Conservation (phyloP, 2,329 filamentous ascomycete species). For the Metarhizium brunneum region DNA sequence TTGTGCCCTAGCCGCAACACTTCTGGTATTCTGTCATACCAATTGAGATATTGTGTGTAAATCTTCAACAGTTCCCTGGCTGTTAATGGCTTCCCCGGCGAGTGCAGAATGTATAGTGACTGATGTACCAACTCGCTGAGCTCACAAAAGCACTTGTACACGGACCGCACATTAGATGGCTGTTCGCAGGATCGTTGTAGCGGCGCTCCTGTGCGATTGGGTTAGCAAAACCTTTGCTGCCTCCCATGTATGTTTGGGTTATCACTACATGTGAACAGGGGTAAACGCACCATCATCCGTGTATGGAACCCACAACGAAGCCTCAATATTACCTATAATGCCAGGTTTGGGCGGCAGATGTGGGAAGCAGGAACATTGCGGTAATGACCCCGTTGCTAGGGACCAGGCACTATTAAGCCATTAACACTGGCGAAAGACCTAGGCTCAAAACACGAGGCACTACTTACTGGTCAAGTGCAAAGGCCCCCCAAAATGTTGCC, state of each 20-base stretch:
- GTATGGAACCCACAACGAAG: conserved; percentile 50
- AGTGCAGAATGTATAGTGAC: conserved; percentile 62
- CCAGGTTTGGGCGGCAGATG: conserved; percentile 49
- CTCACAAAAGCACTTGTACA: conserved; percentile 60
- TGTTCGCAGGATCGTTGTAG: conserved; percentile 48
- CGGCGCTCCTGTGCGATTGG: conserved; percentile 33
- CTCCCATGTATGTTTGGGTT: conserved; percentile 2
- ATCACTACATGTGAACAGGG: background rate
- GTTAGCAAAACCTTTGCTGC: background rate
- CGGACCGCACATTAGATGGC: conserved; percentile 58
- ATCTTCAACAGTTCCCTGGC: conserved; percentile 53
- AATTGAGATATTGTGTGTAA: conserved; percentile 61
- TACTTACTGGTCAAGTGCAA: conserved; percentile 55
- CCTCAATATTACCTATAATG: conserved; percentile 51
- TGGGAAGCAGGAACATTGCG: conserved; percentile 48
- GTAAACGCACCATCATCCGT: conserved; percentile 42
- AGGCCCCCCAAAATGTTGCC: conserved; percentile 54
- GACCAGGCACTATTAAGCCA: conserved; percentile 47
- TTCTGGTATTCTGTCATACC: conserved; percentile 60
- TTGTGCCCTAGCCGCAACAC: conserved; percentile 56
- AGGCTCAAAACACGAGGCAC: background rate
- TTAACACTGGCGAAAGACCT: conserved; percentile 10
- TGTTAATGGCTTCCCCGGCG: conserved; percentile 56
- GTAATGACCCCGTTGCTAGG: conserved; percentile 51
- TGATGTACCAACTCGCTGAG: conserved; percentile 67